These are phyloP conservation scores for Eimeria tenella DNA, from an alignment of 169 alveolate species.

Conservation along the genomic window DNA sequence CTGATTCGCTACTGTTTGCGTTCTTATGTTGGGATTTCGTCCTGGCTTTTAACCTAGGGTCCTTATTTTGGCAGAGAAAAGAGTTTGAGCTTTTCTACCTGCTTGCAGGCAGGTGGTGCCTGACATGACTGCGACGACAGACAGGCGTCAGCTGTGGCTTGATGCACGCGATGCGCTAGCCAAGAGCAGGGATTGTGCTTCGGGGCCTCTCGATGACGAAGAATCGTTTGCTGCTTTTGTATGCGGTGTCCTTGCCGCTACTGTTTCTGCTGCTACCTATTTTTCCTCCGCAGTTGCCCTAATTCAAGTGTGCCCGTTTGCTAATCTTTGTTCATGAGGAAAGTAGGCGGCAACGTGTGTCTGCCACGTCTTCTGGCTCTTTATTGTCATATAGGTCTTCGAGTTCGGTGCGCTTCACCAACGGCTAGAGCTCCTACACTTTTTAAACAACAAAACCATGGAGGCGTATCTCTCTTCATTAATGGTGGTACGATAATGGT, in stretches of 20 bases:
- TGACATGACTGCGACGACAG: neutral
- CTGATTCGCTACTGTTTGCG: no score
- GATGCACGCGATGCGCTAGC: slow-evolving; percentile 33
- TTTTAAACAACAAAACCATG: slow-evolving; percentile 20
- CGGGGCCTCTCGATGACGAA: slow-evolving; percentile 35
- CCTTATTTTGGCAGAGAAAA: neutral
- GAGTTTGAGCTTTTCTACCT: neutral
- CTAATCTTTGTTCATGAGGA: neutral
- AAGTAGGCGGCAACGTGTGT: neutral
- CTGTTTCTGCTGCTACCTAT: neutral
- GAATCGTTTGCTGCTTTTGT: slow-evolving; percentile 22
- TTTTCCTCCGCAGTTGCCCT: neutral
- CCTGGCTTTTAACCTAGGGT: no score
- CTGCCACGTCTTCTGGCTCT: neutral
- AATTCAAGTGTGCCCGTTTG: neutral
- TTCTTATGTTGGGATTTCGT: no score
- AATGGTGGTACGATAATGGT: neutral
- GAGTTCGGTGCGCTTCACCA: slow-evolving; percentile 19
- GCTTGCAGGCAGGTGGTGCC: slow-evolving; percentile 34
- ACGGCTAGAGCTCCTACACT: slow-evolving; percentile 33
- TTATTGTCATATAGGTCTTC: neutral
- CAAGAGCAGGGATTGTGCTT: neutral
- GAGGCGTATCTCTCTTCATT: slow-evolving; percentile 9
- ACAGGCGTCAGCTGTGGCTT: slow-evolving; percentile 47
- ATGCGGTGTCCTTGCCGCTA: neutral